A percentile compares a stretch with the other conserved stretches of the same genome.
Evolutionary conservation across 2,329 filamentous ascomycete species (phyloP).

Genomic region (Aspergillus ruber): DNA sequence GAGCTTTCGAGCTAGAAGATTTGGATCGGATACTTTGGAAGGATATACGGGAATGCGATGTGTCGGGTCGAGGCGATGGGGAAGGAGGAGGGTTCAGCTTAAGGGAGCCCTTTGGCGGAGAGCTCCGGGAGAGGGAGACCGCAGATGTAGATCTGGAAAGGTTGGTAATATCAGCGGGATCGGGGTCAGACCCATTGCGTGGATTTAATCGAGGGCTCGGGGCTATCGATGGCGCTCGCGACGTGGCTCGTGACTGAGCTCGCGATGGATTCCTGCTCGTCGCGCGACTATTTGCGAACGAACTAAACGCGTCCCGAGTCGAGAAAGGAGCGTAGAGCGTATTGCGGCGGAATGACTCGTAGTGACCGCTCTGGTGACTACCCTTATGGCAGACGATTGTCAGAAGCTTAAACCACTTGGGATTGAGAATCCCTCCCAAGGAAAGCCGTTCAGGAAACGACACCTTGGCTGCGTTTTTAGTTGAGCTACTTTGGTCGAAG

Average conservation of each 20-base stretch:
- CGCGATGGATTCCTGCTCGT: slow-evolving; percentile 47
- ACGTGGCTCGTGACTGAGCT: slow-evolving; percentile 7
- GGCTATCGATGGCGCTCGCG: slow-evolving; percentile 15
- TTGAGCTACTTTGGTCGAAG: slow-evolving; percentile 71
- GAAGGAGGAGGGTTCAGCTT: slow-evolving; percentile 11
- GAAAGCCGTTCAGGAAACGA: slow-evolving; percentile 81
- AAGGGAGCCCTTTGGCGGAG: slow-evolving; percentile 13
- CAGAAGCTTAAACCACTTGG: slow-evolving; percentile 75
- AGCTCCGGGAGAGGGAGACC: slow-evolving; percentile 26
- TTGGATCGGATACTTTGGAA: slow-evolving; percentile 26
- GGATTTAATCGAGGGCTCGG: slow-evolving; percentile 43
- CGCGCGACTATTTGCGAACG: slow-evolving; percentile 59
- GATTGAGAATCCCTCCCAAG: slow-evolving; percentile 70
- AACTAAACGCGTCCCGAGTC: slow-evolving; percentile 72
- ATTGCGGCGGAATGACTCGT: slow-evolving; percentile 90
- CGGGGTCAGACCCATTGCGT: slow-evolving; percentile 23
- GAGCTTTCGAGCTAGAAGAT: slow-evolving; percentile 18
- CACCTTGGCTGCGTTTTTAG: slow-evolving; percentile 93
- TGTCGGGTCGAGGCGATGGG: slow-evolving; percentile 18
- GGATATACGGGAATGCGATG: slow-evolving; percentile 28
- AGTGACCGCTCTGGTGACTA: slow-evolving; percentile 92
- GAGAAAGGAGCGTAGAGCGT: slow-evolving; percentile 72
- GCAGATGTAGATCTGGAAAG: slow-evolving; percentile 21
- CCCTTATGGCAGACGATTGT: slow-evolving; percentile 91
- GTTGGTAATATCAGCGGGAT: slow-evolving; percentile 8